A percentile compares a stretch with the other conserved stretches of the same genome.
phyloP scores from a whole-genome alignment of 2,329 filamentous ascomycete genomes.

The Mollisiaceae sp. region DNA sequence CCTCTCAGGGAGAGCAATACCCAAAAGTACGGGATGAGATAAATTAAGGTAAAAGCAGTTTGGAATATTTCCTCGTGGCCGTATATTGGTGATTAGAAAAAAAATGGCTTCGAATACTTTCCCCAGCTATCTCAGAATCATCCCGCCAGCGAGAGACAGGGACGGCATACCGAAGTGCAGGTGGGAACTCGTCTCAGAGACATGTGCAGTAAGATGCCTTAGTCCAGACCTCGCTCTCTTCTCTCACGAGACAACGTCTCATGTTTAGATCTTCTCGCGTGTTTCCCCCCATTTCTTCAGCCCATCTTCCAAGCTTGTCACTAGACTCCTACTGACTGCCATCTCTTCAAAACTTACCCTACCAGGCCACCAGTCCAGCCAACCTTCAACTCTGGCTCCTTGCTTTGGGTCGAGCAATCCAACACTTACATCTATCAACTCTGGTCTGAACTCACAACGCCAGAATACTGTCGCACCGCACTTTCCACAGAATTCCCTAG shows the following conservation, averaged over 20 bases:
- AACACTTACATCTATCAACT: constrained; percentile 67
- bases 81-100: not conserved
- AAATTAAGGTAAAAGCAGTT: too few species aligned
- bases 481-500: constrained; percentile 63
- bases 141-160: not conserved
- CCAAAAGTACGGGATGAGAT: too few species aligned
- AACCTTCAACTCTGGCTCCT: constrained; percentile 60
- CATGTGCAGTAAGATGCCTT: not conserved
- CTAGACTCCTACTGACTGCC: constrained; percentile 34
- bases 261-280: not conserved
- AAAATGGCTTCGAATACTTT: not conserved
- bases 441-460: constrained; percentile 57
- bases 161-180: not conserved
- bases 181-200: not conserved
- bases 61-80: too few species aligned
- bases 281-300: constrained; percentile 26
- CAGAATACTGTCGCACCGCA: constrained; percentile 72
- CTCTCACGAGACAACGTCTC: constrained; percentile 4
- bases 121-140: not conserved
- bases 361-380: constrained; percentile 66
- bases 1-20: not conserved
- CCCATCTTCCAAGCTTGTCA: constrained; percentile 32
- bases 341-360: constrained; percentile 59
- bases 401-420: constrained; percentile 58
- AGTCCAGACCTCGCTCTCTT: not conserved